phyloP scores from a whole-genome alignment of 2,329 filamentous ascomycete species.

The Pseudocercospora crystallina region DNA sequence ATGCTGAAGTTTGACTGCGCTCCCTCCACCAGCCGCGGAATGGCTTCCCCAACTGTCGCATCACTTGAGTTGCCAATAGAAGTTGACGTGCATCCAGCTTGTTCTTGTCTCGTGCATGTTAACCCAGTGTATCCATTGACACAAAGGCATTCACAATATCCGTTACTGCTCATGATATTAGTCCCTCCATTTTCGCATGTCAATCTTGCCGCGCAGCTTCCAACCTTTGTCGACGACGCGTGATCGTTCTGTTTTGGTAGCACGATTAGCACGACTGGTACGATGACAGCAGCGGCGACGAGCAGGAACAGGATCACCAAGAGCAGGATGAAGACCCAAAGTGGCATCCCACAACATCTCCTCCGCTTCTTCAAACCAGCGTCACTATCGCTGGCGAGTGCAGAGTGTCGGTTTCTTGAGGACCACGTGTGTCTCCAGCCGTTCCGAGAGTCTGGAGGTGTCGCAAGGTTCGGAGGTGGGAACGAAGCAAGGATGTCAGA shows the following conservation, averaged over 20 bases:
- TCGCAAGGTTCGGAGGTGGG: conserved; percentile 54
- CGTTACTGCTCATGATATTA: conserved; percentile 62
- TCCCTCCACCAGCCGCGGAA: conserved; percentile 70
- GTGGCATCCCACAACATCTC: conserved; percentile 78
- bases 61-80: conserved; percentile 53
- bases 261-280: conserved; percentile 68
- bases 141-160: conserved; percentile 80
- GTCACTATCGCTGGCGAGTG: conserved; percentile 33
- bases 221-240: conserved; percentile 36
- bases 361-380: conserved; percentile 40
- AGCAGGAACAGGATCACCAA: conserved; percentile 67
- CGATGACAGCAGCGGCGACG: conserved; percentile 75
- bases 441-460: conserved; percentile 24
- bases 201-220: conserved; percentile 60
- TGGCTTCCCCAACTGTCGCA: conserved; percentile 76
- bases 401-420: conserved; percentile 21
- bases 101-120: conserved; percentile 53
- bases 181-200: conserved; percentile 79
- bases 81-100: conserved; percentile 58
- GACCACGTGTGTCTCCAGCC: conserved; percentile 11
- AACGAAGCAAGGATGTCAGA: conserved; percentile 67
- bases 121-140: conserved; percentile 78
- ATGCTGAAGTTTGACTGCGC: conserved; percentile 71
- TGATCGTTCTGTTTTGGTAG: conserved; percentile 51
- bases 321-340: conserved; percentile 72